Evolutionary conservation across 345 rosid species (phyloP).

Genomic region (Abelmoschus esculentus): DNA sequence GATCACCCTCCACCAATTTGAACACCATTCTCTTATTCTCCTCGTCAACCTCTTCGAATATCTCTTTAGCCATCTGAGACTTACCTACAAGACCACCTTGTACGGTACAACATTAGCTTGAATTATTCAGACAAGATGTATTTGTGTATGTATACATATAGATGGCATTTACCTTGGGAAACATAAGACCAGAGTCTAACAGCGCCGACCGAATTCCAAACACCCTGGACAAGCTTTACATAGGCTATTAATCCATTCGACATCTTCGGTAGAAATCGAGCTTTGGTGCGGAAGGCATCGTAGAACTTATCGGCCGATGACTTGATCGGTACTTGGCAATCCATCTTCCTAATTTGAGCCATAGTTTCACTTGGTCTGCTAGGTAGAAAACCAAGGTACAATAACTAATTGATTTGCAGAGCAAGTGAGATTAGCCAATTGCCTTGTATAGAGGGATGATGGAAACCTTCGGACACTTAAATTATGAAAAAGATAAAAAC

Average conservation of each 20-base stretch:
- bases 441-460: neutral
- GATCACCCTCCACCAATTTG: neutral
- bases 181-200: neutral
- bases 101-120: neutral
- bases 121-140: neutral
- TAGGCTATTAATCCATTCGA: neutral
- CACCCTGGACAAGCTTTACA: neutral
- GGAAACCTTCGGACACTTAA: neutral
- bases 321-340: neutral
- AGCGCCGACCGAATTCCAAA: neutral
- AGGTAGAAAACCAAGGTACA: neutral
- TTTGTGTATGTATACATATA: neutral
- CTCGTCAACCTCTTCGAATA: no score
- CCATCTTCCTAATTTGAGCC: neutral
- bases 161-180: neutral
- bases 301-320: neutral
- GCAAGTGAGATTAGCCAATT: neutral
- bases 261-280: neutral
- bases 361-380: neutral
- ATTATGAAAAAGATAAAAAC: no score
- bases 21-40: no score
- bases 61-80: no score
- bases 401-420: neutral
- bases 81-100: no score
- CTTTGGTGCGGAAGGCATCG: neutral